Percentiles rank a stretch among this genome's conserved stretches.
phyloP scores from a whole-genome alignment of 768 basidiomycete genomes.

The Hygrocybe punicea region DNA sequence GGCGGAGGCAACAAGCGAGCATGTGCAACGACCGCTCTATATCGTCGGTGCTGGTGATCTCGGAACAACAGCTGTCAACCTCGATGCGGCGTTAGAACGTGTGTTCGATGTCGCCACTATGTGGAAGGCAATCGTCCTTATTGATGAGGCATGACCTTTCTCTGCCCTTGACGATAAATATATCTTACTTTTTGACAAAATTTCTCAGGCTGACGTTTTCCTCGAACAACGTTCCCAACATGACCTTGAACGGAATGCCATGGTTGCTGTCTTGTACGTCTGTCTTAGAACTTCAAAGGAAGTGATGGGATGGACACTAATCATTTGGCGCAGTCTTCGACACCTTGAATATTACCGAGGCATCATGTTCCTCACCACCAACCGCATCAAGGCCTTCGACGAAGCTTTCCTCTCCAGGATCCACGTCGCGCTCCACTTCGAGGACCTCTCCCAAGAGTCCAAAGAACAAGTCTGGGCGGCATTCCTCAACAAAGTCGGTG shows the following conservation, averaged over 20 bases:
- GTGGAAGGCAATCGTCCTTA: conserved; percentile 59
- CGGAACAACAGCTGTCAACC: conserved; percentile 42
- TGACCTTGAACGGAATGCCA: conserved; percentile 63
- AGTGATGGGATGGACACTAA: no score
- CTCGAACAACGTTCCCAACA: conserved; percentile 64
- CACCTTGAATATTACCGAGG: conserved; percentile 58
- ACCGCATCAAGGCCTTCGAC: conserved; percentile 58
- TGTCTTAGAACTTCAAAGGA: conserved; percentile 9
- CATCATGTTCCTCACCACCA: conserved; percentile 56
- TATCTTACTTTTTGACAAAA: no score
- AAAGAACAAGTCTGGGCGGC: conserved; percentile 62
- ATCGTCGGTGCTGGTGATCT: conserved; percentile 55
- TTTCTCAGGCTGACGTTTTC: conserved; percentile 58
- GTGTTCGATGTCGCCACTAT: conserved; percentile 53
- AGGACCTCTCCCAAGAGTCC: conserved; percentile 50
- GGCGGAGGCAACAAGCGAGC: conserved; percentile 55
- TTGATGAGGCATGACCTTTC: conserved; percentile 40
- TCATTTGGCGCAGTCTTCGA: conserved; percentile 31
- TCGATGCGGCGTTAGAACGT: conserved; percentile 45
- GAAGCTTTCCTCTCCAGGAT: conserved; percentile 67
- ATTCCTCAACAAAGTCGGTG: conserved; percentile 50
- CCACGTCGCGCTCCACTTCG: conserved; percentile 64
- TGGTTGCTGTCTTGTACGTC: conserved; percentile 62
- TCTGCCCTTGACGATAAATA: not conserved
- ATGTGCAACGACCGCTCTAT: conserved; percentile 48